These are phyloP conservation scores for Chenopodium quinoa DNA, from an alignment of 148 eudicot species.

Conservation along the genomic window DNA sequence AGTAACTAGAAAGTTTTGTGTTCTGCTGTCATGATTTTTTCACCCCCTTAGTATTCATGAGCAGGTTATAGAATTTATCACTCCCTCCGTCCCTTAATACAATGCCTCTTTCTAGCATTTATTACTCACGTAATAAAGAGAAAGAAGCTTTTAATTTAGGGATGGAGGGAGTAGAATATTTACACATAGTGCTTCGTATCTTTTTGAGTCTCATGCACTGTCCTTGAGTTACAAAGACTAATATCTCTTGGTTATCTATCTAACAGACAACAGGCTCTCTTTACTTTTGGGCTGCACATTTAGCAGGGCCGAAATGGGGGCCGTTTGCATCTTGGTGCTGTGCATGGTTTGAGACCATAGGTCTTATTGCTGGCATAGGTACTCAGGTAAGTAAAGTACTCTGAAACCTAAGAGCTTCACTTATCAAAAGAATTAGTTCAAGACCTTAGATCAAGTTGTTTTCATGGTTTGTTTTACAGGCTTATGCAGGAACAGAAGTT, in stretches of 20 bases:
- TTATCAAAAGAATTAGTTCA: neutral
- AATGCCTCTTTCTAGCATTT: too few relatives aligned
- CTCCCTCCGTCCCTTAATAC: too few relatives aligned
- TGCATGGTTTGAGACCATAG: constrained; percentile 70
- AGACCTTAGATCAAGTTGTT: neutral
- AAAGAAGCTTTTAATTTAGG: too few relatives aligned
- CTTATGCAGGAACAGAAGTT: constrained; percentile 63
- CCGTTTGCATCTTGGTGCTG: constrained; percentile 80
- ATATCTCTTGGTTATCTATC: constrained; percentile 9
- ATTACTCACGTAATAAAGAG: too few relatives aligned
- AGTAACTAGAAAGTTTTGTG: too few relatives aligned
- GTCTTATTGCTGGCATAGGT: constrained; percentile 61
- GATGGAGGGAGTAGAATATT: neutral
- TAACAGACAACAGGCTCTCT: constrained; percentile 69
- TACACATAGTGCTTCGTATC: too few relatives aligned
- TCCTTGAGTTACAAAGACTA: constrained; percentile 16
- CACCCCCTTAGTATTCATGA: neutral
- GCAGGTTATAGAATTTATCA: neutral
- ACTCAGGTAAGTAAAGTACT: constrained; percentile 40
- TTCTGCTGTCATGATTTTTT: too few relatives aligned
- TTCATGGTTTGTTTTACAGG: constrained; percentile 32
- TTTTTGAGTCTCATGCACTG: neutral
- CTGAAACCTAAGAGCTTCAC: neutral
- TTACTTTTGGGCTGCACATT: constrained; percentile 73
- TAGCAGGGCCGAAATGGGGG: constrained; percentile 70